Evolutionary conservation across 805 yeast genomes (phyloP), one percentile per base, ranked within the genome.

Genomic region (Cyberlindnera amylophila): DNA sequence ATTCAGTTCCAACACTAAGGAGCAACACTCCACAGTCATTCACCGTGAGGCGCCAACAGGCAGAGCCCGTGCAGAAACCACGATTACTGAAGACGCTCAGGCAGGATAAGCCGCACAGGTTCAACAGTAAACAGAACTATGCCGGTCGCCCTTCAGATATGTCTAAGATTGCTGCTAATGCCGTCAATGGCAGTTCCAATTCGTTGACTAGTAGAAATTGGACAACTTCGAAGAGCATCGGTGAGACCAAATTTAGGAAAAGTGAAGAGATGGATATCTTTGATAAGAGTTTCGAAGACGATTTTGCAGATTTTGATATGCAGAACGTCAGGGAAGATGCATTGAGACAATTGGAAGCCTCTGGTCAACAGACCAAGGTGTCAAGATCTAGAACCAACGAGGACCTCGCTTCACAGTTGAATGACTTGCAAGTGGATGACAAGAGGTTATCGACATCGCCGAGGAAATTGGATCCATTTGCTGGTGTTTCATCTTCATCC

Each of bases 81-180:
- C 55, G 61, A 27, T 48, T 66, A 58, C 46, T 57, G 32, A 65
- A 63, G 32, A 65, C 72, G 2, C 47, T 68, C 24, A 52, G 72
- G 42, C 41, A 56, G 24, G 61, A 58, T 4, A 53, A 47, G 39
- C 47, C 46, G 0, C 44, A 52, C 27, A 49, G 40, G 27, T 37
- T 49, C 44, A 44, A 46, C 39, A 37, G 39, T 23, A 50, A 40
- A 32, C 42, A 38, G 17, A 44, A 49, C 28, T 36, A 38, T 24
- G 18, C 31, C 3, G 23, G 49, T 6, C 47, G 32, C n/a, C 45
- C 57, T 3, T 51, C 54, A 1, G 49, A 47, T 4, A 39, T 51
- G 27, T 59, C 65, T 8, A 54, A 46, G 41, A 47, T 56, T 9
- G 63, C 65, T 15, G 65, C 65, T 3, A 53, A 45, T 21, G 37